These are phyloP conservation scores for Wakefieldia striispora DNA, from an alignment of 768 basidiomycete genomes.

Conservation along the genomic window DNA sequence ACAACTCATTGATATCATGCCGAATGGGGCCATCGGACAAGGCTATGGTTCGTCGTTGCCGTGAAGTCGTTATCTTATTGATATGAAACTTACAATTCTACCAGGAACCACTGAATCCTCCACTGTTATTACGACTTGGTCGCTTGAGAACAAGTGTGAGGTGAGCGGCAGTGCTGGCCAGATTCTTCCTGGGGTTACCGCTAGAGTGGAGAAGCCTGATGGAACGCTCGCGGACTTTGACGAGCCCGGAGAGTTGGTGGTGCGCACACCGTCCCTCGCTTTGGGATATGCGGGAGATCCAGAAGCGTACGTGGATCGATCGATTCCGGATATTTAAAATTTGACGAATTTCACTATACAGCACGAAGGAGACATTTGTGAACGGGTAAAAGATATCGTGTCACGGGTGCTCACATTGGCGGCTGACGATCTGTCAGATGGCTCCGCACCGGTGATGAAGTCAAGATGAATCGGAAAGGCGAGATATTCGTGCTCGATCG, in stretches of 20 bases:
- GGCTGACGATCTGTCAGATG: constrained; percentile 37
- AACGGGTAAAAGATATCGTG: constrained; percentile 34
- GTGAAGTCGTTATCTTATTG: not conserved
- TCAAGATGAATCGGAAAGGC: constrained; percentile 55
- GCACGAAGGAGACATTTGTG: constrained; percentile 62
- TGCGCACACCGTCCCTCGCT: constrained; percentile 59
- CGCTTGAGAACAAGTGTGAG: too few species aligned
- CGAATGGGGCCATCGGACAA: constrained; percentile 54
- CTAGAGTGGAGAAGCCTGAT: constrained; percentile 56
- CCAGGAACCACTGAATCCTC: constrained; percentile 65
- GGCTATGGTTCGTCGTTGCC: constrained; percentile 29
- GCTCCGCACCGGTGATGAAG: constrained; percentile 73
- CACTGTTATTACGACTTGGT: too few species aligned
- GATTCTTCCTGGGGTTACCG: constrained; percentile 50
- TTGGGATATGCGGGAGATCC: constrained; percentile 57
- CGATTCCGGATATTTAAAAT: not conserved
- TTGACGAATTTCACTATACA: constrained; percentile 26
- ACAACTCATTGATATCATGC: constrained; percentile 45
- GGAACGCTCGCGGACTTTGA: constrained; percentile 54
- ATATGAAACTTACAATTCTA: not conserved
- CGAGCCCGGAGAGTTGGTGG: constrained; percentile 61
- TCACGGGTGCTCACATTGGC: not conserved
- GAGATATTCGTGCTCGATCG: constrained; percentile 74
- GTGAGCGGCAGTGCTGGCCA: constrained; percentile 43
- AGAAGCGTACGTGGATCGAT: constrained; percentile 47